Base-by-base conservation (phyloP, 2,329 filamentous ascomycete genomes). In the Bipolaris sorokiniana region DNA sequence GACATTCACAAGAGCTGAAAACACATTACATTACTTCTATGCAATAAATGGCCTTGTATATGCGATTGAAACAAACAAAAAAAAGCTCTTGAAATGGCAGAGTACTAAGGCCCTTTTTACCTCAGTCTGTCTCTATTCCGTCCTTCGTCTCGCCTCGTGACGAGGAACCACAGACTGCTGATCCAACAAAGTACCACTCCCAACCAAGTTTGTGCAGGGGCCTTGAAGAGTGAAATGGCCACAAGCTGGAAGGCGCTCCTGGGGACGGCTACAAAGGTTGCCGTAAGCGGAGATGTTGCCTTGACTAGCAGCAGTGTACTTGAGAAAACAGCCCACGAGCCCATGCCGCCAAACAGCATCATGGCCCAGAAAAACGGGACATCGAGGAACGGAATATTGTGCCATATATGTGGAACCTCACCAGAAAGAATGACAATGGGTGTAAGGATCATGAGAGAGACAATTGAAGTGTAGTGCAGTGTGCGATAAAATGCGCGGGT, bases 351-450 rank as follows among this genome's bases (percentile, higher is more conserved):
- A 53, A 81, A 81, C 3, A 79, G 63, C 37, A 81, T 79, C 77
- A 84, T 80, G 40, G 84, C 71, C 82, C 82, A 84, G 72, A 84
- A 83, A 68, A 81, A 85, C 2, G 81, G 81, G 1, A 84, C 80
- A 55, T 84, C 82, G 10, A 84, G 76, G 69, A 83, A 81, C 51
- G 83, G 83, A 53, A 83, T 83, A 58, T 84, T 84, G 16, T 80
- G 78, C 50, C 75, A 75, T 33, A 85, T 83, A 53, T 81, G 76
- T 5, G 70, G 66, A 2, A 83, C 63, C 50, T 84, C 82, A 31
- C 82, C 82, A 1, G 79, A 81, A 16, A 84, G 59, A 23, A 84
- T 65, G 18, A 83, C 77, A 41, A 84, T 76, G 1, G 82, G 82
- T 1, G 79, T 75, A 38, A 84, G 77, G 2, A 84, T 67, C 28